These are phyloP conservation scores for Colletotrichum agaves DNA, from an alignment of 2,329 filamentous ascomycete species.

Conservation along the genomic window DNA sequence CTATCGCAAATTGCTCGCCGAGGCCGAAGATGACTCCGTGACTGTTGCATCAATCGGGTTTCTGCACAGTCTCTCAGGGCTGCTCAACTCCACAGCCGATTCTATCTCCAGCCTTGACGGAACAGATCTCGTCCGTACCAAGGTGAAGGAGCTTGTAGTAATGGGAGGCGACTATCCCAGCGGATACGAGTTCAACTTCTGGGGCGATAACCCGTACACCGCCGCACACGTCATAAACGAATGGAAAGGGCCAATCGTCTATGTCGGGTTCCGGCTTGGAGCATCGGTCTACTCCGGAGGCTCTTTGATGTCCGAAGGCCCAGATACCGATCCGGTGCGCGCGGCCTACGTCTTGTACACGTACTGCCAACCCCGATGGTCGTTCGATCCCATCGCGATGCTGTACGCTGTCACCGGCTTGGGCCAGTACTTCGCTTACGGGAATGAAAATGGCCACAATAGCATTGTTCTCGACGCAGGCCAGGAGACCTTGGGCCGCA, in stretches of 20 bases:
- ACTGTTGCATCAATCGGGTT: constrained; percentile 59
- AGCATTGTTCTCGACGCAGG: constrained; percentile 41
- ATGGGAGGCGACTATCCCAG: constrained; percentile 50
- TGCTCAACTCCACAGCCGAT: constrained; percentile 58
- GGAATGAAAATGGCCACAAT: constrained; percentile 54
- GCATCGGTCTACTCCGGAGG: constrained; percentile 52
- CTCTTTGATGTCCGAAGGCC: constrained; percentile 47
- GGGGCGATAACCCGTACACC: constrained; percentile 48
- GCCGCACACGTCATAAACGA: constrained; percentile 57
- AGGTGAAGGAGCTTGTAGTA: constrained; percentile 48
- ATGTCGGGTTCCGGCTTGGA: constrained; percentile 57
- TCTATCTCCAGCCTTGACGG: constrained; percentile 51
- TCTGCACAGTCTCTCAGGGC: constrained; percentile 57
- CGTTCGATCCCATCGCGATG: constrained; percentile 55
- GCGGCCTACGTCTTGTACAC: constrained; percentile 54
- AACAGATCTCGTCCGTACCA: constrained; percentile 52
- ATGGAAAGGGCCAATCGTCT: constrained; percentile 55
- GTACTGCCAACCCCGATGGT: constrained; percentile 46
- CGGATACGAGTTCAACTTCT: constrained; percentile 62
- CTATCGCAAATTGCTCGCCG: constrained; percentile 56
- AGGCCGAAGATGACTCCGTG: constrained; percentile 52
- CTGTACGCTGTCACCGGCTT: constrained; percentile 53
- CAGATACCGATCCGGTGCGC: constrained; percentile 47
- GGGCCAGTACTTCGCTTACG: constrained; percentile 48
- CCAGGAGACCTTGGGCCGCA: constrained; percentile 48